Evolutionary conservation across 2,329 filamentous ascomycete genomes (phyloP).

Genomic region (Exophiala calicioides): DNA sequence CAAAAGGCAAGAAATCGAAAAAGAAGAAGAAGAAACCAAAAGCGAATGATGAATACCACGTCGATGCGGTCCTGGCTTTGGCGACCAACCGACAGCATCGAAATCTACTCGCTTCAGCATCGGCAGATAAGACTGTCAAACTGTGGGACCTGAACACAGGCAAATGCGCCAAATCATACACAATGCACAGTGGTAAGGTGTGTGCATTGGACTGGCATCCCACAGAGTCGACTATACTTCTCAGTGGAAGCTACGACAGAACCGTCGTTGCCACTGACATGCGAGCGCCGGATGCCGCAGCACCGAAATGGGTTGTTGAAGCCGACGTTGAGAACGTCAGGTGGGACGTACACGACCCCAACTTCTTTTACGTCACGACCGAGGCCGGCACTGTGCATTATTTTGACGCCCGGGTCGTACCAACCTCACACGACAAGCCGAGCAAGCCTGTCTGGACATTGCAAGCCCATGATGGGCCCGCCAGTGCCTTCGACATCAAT

Average conservation of each 20-base stretch:
- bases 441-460: conserved; percentile 91
- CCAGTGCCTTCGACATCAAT: conserved; percentile 93
- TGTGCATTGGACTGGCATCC: conserved; percentile 95
- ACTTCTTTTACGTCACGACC: conserved; percentile 94
- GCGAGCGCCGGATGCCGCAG: conserved; percentile 82
- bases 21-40: conserved; percentile 90
- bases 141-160: conserved; percentile 94
- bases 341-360: conserved; percentile 90
- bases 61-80: conserved; percentile 87
- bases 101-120: conserved; percentile 90
- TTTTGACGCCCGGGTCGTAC: conserved; percentile 70
- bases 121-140: conserved; percentile 95
- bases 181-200: conserved; percentile 95
- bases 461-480: conserved; percentile 89
- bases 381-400: conserved; percentile 91
- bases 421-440: conserved; percentile 61
- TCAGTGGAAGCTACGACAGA: conserved; percentile 93
- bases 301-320: conserved; percentile 87
- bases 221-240: conserved; percentile 78
- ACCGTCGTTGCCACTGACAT: conserved; percentile 95
- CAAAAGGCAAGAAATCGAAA: conserved; percentile 64
- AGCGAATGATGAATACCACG: conserved; percentile 87
- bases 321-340: conserved; percentile 89
- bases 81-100: conserved; percentile 91
- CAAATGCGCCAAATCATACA: conserved; percentile 92